Percentiles rank a stretch among this genome's conserved stretches.
phyloP scores from a whole-genome alignment of 768 basidiomycete species.

The Kwoniella dendrophila region DNA sequence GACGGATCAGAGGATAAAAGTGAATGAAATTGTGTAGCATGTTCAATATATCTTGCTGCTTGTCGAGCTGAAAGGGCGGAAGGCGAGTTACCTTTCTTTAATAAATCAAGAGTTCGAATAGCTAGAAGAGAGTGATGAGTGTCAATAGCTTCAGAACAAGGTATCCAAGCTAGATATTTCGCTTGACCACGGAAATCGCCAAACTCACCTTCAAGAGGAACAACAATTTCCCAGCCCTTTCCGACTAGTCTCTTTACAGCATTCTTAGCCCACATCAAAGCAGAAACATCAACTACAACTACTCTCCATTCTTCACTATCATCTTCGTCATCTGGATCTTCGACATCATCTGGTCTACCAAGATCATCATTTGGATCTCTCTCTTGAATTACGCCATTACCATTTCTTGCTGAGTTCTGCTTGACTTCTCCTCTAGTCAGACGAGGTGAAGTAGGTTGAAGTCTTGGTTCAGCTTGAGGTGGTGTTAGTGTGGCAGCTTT shows the following conservation, averaged over 20 bases:
- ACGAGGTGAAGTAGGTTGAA: background rate
- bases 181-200: background rate
- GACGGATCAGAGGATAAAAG: constrained; percentile 39
- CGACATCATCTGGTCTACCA: constrained; percentile 21
- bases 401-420: background rate
- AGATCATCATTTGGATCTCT: constrained; percentile 27
- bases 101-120: constrained; percentile 83
- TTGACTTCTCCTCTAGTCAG: background rate
- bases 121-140: constrained; percentile 60
- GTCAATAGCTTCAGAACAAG: no score
- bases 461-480: background rate
- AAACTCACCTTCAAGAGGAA: constrained; percentile 82
- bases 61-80: constrained; percentile 80
- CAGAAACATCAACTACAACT: constrained; percentile 50
- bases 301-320: constrained; percentile 35
- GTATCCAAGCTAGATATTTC: background rate
- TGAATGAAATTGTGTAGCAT: constrained; percentile 39
- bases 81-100: constrained; percentile 83
- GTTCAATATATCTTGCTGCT: constrained; percentile 82
- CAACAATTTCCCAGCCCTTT: constrained; percentile 73
- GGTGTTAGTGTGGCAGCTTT: constrained; percentile 18
- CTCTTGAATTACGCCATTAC: constrained; percentile 13
- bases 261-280: constrained; percentile 49
- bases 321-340: constrained; percentile 19
- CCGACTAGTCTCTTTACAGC: constrained; percentile 76